Evolutionary conservation across 179 eudicot species (phyloP).

Genomic region (Camellia oleifera): DNA sequence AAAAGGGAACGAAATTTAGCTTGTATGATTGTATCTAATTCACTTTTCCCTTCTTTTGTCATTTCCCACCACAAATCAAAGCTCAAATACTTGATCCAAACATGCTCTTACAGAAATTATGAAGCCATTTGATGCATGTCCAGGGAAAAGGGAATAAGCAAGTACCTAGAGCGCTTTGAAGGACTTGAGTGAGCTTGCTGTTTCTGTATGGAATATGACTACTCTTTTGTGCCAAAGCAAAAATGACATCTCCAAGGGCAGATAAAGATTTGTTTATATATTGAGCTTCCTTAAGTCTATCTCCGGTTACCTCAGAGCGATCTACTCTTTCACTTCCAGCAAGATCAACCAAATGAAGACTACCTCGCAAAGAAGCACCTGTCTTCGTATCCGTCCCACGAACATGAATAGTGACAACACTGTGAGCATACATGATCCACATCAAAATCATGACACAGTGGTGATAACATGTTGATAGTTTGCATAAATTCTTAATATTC

Average conservation of each 20-base stretch:
- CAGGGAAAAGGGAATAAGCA: neutral
- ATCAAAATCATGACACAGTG: neutral
- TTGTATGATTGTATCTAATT: no score
- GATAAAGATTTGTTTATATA: conserved; percentile 94
- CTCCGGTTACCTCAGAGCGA: conserved; percentile 90
- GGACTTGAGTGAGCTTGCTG: conserved; percentile 99
- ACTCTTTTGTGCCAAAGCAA: conserved; percentile 78
- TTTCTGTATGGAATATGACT: conserved; percentile 90
- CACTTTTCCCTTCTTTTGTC: no score
- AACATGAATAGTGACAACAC: conserved; percentile 75
- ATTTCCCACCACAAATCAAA: no score
- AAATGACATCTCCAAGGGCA: conserved; percentile 91
- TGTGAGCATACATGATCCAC: conserved; percentile 22
- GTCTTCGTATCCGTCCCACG: conserved; percentile 72
- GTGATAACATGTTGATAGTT: neutral
- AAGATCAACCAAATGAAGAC: conserved; percentile 96
- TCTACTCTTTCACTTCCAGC: conserved; percentile 97
- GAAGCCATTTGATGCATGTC: conserved; percentile 5
- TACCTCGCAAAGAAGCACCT: conserved; percentile 58
- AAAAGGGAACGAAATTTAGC: no score
- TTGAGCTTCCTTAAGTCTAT: conserved; percentile 85
- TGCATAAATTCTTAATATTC: neutral
- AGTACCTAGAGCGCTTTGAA: conserved; percentile 83
- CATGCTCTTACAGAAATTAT: neutral
- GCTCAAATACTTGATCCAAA: no score